A percentile compares a stretch with the other conserved stretches of the same genome.
These are phyloP conservation scores for Wickerhamiella domercqiae DNA, from an alignment of 805 yeast genomes.

Conservation along the genomic window DNA sequence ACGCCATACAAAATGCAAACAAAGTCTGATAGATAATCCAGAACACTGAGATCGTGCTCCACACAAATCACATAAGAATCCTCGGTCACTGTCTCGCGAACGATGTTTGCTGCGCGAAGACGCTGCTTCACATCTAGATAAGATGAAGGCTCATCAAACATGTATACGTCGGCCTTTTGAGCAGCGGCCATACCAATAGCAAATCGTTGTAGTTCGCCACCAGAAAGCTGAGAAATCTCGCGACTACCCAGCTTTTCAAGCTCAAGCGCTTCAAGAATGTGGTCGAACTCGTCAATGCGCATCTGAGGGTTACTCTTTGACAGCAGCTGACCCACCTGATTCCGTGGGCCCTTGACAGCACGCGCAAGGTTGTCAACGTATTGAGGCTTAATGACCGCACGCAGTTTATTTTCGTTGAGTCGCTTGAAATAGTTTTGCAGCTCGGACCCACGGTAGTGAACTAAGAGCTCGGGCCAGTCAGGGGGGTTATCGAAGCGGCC, in stretches of 20 bases:
- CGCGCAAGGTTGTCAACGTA: slow-evolving; percentile 96
- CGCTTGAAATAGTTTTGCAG: slow-evolving; percentile 92
- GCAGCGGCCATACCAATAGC: slow-evolving; percentile 97
- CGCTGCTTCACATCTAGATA: slow-evolving; percentile 97
- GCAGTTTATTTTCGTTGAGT: slow-evolving; percentile 81
- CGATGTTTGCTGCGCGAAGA: slow-evolving; percentile 89
- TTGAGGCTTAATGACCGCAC: slow-evolving; percentile 97
- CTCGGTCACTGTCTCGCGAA: slow-evolving; percentile 66
- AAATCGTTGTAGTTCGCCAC: slow-evolving; percentile 98
- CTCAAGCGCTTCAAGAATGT: slow-evolving; percentile 56
- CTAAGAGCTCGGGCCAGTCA: slow-evolving; percentile 88
- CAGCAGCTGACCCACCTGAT: slow-evolving; percentile 65
- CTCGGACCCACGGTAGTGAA: slow-evolving; percentile 90
- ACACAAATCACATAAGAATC: slow-evolving; percentile 82
- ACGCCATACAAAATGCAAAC: slow-evolving; percentile 96
- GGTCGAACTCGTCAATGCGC: slow-evolving; percentile 49
- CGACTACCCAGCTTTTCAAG: slow-evolving; percentile 62
- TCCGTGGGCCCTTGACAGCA: slow-evolving; percentile 83
- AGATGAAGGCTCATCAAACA: slow-evolving; percentile 99
- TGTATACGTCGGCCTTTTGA: slow-evolving; percentile 86
- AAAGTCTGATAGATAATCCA: slow-evolving; percentile 92
- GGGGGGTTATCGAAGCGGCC: slow-evolving; percentile 94
- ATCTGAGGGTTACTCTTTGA: slow-evolving; percentile 48
- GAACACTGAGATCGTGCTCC: slow-evolving; percentile 95
- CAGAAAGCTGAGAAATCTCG: slow-evolving; percentile 80